phyloP scores from a whole-genome alignment of 805 yeast species.

The Cyberlindnera misumaiensis region DNA sequence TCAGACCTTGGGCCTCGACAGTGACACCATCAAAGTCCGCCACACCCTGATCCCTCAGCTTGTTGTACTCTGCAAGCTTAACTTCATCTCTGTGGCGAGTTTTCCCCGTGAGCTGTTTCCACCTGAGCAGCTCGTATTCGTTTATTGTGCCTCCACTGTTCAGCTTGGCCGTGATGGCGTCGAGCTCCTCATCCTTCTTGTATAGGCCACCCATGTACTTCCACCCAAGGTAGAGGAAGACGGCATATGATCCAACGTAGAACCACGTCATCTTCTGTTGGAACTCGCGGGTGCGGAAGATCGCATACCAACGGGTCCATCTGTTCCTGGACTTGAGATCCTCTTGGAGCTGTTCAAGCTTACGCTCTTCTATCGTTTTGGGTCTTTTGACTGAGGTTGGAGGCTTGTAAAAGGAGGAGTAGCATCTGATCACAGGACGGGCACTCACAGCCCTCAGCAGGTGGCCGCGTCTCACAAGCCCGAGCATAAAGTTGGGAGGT shows the following conservation, averaged over 20 bases:
- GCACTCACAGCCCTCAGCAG: too few species aligned
- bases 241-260: conserved; percentile 52
- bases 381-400: conserved; percentile 16
- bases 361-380: conserved; percentile 28
- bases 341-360: conserved; percentile 26
- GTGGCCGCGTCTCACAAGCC: conserved; percentile 1
- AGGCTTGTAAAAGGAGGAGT: conserved; percentile 18
- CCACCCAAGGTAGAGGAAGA: conserved; percentile 51
- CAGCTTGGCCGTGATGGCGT: conserved; percentile 33
- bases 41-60: conserved; percentile 36
- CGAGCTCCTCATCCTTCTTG: conserved; percentile 56
- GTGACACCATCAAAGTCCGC: conserved; percentile 26
- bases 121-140: conserved; percentile 59
- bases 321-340: conserved; percentile 30
- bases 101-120: conserved; percentile 53
- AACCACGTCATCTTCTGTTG: conserved; percentile 56
- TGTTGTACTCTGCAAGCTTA: conserved; percentile 52
- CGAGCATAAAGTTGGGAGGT: too few species aligned
- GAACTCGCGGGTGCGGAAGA: conserved; percentile 47
- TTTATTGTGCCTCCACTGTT: conserved; percentile 25
- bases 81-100: conserved; percentile 59
- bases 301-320: conserved; percentile 46
- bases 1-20: conserved; percentile 27
- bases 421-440: too few species aligned
- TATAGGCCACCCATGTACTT: conserved; percentile 62